These are phyloP conservation scores for Phialophora expanda DNA, from an alignment of 2,329 filamentous ascomycete species.

Conservation along the genomic window DNA sequence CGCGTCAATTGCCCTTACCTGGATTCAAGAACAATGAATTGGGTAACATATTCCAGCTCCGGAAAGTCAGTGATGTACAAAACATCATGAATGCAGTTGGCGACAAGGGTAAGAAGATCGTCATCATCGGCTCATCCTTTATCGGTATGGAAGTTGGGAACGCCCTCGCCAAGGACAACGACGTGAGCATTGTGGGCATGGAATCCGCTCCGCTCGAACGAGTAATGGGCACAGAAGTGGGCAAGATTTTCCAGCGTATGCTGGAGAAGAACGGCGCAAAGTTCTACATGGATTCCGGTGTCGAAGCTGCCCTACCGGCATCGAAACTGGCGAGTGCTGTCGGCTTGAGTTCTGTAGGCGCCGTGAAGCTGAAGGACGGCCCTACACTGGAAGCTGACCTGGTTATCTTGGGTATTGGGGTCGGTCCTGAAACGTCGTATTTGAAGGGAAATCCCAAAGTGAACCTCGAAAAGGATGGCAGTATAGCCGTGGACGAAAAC, in stretches of 20 bases:
- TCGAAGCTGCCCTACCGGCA: slow-evolving; percentile 81
- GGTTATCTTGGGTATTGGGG: slow-evolving; percentile 89
- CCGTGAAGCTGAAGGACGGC: slow-evolving; percentile 82
- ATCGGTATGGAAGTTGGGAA: slow-evolving; percentile 98
- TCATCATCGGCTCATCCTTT: slow-evolving; percentile 90
- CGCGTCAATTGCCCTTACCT: slow-evolving; percentile 74
- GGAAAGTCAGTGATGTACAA: slow-evolving; percentile 76
- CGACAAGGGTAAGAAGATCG: slow-evolving; percentile 82
- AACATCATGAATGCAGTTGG: slow-evolving; percentile 80
- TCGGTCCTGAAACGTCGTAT: slow-evolving; percentile 82
- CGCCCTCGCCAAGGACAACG: slow-evolving; percentile 76
- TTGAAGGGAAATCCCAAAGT: slow-evolving; percentile 73
- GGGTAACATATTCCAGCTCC: slow-evolving; percentile 83
- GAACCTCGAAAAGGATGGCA: slow-evolving; percentile 80
- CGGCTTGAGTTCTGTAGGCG: slow-evolving; percentile 63
- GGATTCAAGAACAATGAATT: slow-evolving; percentile 77
- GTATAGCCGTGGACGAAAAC: slow-evolving; percentile 76
- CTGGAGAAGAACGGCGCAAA: slow-evolving; percentile 87
- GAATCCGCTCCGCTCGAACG: slow-evolving; percentile 83
- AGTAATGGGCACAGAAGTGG: slow-evolving; percentile 81
- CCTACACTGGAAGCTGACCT: slow-evolving; percentile 83
- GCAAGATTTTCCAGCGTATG: slow-evolving; percentile 75
- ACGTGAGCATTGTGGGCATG: slow-evolving; percentile 87
- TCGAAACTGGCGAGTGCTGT: slow-evolving; percentile 65
- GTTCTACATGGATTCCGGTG: slow-evolving; percentile 79